These are phyloP conservation scores for Colletotrichum agaves DNA, from an alignment of 2,329 filamentous ascomycete species.

Conservation along the genomic window DNA sequence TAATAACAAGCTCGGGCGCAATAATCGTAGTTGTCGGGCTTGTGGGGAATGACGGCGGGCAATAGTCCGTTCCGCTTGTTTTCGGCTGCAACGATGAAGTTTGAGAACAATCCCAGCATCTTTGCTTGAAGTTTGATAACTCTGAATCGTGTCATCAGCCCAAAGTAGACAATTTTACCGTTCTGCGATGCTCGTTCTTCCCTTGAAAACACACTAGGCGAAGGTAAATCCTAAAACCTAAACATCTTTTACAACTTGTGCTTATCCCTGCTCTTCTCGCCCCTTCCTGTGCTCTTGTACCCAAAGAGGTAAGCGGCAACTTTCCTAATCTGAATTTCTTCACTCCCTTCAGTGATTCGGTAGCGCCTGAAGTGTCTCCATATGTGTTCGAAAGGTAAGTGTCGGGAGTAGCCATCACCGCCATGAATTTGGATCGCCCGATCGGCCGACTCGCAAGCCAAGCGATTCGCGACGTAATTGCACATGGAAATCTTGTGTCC, in stretches of 20 bases:
- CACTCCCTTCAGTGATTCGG: neutral
- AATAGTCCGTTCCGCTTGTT: no score
- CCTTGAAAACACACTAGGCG: no score
- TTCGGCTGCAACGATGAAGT: no score
- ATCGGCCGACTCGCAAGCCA: neutral
- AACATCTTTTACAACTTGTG: neutral
- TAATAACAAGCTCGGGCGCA: no score
- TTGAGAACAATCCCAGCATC: no score
- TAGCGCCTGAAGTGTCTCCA: conserved; percentile 2
- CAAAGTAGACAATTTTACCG: no score
- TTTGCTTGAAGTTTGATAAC: no score
- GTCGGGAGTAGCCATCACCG: neutral
- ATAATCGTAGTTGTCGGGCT: no score
- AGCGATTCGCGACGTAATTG: conserved; percentile 4
- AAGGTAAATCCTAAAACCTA: no score
- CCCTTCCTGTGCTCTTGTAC: neutral
- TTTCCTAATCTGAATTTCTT: conserved; percentile 2
- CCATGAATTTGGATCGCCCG: neutral
- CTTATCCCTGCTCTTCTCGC: neutral
- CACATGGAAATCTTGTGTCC: conserved; percentile 2
- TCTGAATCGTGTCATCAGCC: no score
- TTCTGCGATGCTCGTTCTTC: no score
- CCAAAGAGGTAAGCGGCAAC: neutral
- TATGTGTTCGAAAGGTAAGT: neutral
- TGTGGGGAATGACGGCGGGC: no score